phyloP scores from a whole-genome alignment of 306 rosid genomes.

The Sindora glabra region DNA sequence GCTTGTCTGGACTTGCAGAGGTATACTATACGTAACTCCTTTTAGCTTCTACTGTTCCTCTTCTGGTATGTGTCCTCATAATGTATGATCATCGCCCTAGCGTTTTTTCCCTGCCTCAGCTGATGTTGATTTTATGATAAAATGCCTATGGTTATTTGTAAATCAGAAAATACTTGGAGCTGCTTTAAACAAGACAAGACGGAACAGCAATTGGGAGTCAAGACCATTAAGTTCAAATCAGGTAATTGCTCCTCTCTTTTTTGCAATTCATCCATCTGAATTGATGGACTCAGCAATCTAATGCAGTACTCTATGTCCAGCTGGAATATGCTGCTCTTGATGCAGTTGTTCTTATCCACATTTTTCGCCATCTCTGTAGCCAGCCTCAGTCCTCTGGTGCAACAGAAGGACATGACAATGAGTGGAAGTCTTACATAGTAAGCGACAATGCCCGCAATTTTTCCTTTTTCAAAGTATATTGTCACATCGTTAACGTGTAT shows the following conservation, averaged over 20 bases:
- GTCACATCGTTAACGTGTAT: neutral
- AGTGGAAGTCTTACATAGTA: slow-evolving; percentile 85
- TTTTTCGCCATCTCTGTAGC: slow-evolving; percentile 59
- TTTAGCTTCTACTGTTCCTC: neutral
- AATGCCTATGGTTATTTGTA: slow-evolving; percentile 9
- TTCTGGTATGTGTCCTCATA: neutral
- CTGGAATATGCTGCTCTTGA: slow-evolving; percentile 95
- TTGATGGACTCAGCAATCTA: slow-evolving; percentile 2
- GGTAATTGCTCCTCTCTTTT: slow-evolving; percentile 29
- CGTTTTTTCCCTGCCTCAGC: neutral
- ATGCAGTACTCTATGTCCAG: slow-evolving; percentile 34
- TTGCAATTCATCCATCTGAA: neutral
- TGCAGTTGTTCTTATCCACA: slow-evolving; percentile 81
- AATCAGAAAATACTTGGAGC: slow-evolving; percentile 84
- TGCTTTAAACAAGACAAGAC: slow-evolving; percentile 82
- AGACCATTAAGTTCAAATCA: slow-evolving; percentile 79
- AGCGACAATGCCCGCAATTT: slow-evolving; percentile 21
- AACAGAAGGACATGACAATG: slow-evolving; percentile 30
- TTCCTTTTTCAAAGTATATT: neutral
- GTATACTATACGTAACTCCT: slow-evolving; percentile 25
- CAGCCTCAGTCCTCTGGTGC: slow-evolving; percentile 39
- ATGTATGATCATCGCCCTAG: neutral
- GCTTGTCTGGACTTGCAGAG: slow-evolving; percentile 81
- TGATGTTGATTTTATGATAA: slow-evolving; percentile 5
- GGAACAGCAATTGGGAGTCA: slow-evolving; percentile 94